Evolutionary conservation across 2,329 filamentous ascomycete genomes (phyloP).

Genomic region (Calonectria ilicicola): DNA sequence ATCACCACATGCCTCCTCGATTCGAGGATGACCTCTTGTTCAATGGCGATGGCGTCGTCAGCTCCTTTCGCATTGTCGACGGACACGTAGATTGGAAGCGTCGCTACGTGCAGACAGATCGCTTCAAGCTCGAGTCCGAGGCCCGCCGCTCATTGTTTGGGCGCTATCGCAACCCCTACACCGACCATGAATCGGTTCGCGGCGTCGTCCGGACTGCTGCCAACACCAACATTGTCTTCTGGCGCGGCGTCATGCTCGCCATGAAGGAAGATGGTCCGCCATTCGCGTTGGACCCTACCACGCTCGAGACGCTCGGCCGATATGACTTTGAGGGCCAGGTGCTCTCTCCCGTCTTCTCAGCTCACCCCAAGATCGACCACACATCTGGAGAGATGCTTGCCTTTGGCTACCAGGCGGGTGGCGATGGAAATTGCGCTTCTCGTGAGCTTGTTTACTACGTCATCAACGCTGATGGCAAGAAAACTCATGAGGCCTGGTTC

Average conservation of each 20-base stretch:
- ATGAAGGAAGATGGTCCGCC: conserved; percentile 8
- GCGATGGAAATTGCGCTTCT: not conserved
- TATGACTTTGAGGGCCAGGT: conserved; percentile 17
- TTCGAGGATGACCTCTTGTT: conserved; percentile 29
- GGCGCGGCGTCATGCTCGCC: not conserved
- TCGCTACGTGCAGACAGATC: conserved; percentile 3
- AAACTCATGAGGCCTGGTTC: not conserved
- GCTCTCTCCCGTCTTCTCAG: not conserved
- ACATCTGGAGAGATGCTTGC: not conserved
- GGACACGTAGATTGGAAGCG: conserved; percentile 16
- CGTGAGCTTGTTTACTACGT: not conserved
- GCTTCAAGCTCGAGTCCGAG: not conserved
- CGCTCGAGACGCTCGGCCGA: conserved; percentile 1
- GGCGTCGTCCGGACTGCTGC: not conserved
- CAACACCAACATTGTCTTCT: conserved; percentile 7
- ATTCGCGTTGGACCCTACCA: not conserved
- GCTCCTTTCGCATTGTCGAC: conserved; percentile 1
- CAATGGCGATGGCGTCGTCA: conserved; percentile 28
- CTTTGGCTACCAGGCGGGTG: conserved; percentile 15
- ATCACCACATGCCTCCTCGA: conserved; percentile 23
- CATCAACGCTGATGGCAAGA: not conserved
- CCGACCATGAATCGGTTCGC: not conserved
- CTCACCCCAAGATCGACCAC: conserved; percentile 13
- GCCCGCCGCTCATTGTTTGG: no score
- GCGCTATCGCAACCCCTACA: conserved; percentile 15